Evolutionary conservation across 208 protist genomes (phyloP).

Genomic region (Acanthamoeba healyi): DNA sequence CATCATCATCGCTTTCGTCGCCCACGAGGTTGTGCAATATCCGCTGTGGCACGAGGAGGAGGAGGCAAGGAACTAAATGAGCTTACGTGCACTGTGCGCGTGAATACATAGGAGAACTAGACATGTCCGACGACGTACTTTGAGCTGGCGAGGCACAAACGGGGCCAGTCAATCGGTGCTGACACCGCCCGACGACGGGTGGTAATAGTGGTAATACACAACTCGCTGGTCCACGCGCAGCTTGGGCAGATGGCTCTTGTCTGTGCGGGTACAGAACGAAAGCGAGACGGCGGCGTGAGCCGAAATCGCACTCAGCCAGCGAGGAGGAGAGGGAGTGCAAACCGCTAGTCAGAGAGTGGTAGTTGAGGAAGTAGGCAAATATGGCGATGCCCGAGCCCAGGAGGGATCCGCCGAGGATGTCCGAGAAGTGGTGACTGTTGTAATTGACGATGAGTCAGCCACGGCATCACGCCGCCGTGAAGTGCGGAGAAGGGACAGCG

Average conservation of each 20-base stretch:
- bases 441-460: background rate
- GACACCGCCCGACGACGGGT: background rate
- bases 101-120: too few species aligned
- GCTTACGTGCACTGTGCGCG: too few species aligned
- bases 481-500: background rate
- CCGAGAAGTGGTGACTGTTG: constrained; percentile 29
- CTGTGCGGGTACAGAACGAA: too few species aligned
- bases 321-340: background rate
- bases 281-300: too few species aligned
- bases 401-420: constrained; percentile 16
- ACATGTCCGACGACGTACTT: background rate
- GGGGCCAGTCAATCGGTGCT: constrained; percentile 25
- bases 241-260: constrained; percentile 48
- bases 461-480: background rate
- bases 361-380: constrained; percentile 59
- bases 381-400: constrained; percentile 41
- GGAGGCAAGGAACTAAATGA: too few species aligned
- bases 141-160: background rate
- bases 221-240: constrained; percentile 27
- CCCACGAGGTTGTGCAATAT: background rate
- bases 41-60: too few species aligned
- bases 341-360: constrained; percentile 11
- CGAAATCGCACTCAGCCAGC: too few species aligned
- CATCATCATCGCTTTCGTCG: background rate
- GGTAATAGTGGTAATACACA: constrained; percentile 33